Evolutionary conservation across 2,329 filamentous ascomycete genomes (phyloP).

Genomic region (Apiospora saccharicola): DNA sequence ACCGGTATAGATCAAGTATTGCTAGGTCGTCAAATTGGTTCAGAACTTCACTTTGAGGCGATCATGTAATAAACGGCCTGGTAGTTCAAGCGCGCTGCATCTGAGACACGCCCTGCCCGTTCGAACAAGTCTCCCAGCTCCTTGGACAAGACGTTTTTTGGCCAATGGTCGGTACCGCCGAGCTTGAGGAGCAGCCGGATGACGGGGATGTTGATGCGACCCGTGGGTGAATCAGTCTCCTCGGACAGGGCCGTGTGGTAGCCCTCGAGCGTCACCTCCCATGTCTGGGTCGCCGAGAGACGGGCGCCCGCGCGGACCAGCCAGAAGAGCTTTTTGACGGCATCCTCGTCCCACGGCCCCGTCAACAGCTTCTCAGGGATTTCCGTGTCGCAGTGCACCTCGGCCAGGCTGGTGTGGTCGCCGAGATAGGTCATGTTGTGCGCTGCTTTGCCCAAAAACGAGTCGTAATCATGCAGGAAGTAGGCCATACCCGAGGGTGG

Average conservation of each 20-base stretch:
- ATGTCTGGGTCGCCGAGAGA: conserved; percentile 44
- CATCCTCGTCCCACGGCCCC: conserved; percentile 51
- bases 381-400: conserved; percentile 49
- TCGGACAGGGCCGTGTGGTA: conserved; percentile 44
- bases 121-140: conserved; percentile 10
- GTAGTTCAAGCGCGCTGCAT: neutral
- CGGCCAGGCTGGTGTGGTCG: conserved; percentile 34
- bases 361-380: conserved; percentile 50
- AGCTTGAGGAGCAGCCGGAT: conserved; percentile 25
- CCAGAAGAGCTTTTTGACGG: conserved; percentile 54
- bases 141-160: conserved; percentile 8
- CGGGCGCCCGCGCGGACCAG: conserved; percentile 49
- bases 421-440: conserved; percentile 36
- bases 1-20: neutral
- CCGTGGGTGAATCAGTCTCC: conserved; percentile 17
- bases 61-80: neutral
- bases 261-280: conserved; percentile 50
- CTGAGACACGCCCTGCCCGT: neutral
- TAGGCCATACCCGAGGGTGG: conserved; percentile 31
- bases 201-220: conserved; percentile 24
- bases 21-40: neutral
- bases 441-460: conserved; percentile 30
- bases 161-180: conserved; percentile 26
- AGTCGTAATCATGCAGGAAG: conserved; percentile 38
- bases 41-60: conserved; percentile 2